Evolutionary conservation across 257 asterid genomes (phyloP), one percentile per base, ranked within the genome.

Genomic region (Plantago elongata): DNA sequence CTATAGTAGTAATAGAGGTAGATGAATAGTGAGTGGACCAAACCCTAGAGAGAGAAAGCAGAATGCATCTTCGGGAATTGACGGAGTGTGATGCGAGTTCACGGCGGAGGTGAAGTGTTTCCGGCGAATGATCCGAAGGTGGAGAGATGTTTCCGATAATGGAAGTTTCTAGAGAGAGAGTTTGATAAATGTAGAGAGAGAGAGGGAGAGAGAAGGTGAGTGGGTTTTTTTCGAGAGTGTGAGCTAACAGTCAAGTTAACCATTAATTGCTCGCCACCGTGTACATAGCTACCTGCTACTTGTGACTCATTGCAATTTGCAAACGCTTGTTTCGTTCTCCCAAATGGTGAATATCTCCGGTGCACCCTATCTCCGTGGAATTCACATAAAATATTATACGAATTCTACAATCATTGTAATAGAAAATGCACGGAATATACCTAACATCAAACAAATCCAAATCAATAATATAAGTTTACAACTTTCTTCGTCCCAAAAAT

Each of bases 241-340:
- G 68, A 54, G 64, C 69, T 15, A 22, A 2, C 27, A 22, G 27
- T 22, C 27, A 22, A 64, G 45, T 66, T 45, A 63, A 67, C 77
- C 81, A 66, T 75, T 75, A 69, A 78, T 69, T 74, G 73, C 78
- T 60, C 59, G 80, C 80, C 78, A 75, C 73, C 70, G 72, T 69
- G 67, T 30, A 44, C 27, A 60, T 62, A 71, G 71, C 63, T 71
- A 57, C 82, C 73, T 69, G 72, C 71, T 58, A 57, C 3, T n/a
- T n/a, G n/a, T n/a, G n/a, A n/a, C n/a, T n/a, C n/a, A n/a, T n/a
- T n/a, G n/a, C n/a, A n/a, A n/a, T n/a, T n/a, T n/a, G n/a, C n/a
- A n/a, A n/a, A n/a, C n/a, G n/a, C n/a, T n/a, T n/a, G n/a, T n/a
- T n/a, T n/a, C n/a, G n/a, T n/a, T n/a, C n/a, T n/a, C n/a, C n/a